Evolutionary conservation across 495 filamentous ascomycete species (phyloP).

Genomic region (Parachaetomium inaequale): DNA sequence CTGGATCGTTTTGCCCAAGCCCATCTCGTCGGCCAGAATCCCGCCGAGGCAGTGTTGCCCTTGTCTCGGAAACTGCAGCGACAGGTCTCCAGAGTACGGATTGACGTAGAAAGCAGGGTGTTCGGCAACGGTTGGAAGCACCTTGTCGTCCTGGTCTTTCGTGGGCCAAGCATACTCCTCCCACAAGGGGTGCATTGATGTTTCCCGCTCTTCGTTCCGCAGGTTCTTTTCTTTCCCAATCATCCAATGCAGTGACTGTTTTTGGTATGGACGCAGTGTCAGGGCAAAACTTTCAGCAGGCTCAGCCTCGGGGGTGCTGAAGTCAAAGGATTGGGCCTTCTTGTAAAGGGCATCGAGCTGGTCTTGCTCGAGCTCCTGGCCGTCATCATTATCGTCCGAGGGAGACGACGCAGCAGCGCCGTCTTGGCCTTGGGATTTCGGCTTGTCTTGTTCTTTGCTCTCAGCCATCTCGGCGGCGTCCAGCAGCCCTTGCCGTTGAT

Average conservation of each 20-base stretch:
- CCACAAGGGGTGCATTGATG: constrained; percentile 95
- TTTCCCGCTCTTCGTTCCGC: constrained; percentile 55
- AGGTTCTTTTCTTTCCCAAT: constrained; percentile 84
- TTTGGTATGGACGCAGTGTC: constrained; percentile 87
- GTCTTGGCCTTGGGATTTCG: constrained; percentile 34
- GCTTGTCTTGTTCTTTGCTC: constrained; percentile 60
- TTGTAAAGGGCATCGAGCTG: constrained; percentile 91
- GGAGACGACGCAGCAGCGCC: constrained; percentile 45
- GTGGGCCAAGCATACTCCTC: constrained; percentile 89
- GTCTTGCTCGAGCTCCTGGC: constrained; percentile 88
- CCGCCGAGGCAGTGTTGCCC: constrained; percentile 94
- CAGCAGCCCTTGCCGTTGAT: constrained; percentile 76
- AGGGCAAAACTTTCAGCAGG: constrained; percentile 78
- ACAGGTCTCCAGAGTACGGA: constrained; percentile 91
- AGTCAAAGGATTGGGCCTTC: constrained; percentile 96
- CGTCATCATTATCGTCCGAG: constrained; percentile 71
- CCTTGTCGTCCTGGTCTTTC: constrained; percentile 81
- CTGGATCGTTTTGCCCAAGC: constrained; percentile 93
- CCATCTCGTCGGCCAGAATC: constrained; percentile 89
- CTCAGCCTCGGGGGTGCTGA: constrained; percentile 79
- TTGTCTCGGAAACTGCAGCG: constrained; percentile 86
- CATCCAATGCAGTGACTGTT: constrained; percentile 95
- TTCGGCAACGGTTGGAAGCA: constrained; percentile 58
- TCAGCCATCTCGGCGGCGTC: constrained; percentile 83
- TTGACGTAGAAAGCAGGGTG: constrained; percentile 87